phyloP scores from a whole-genome alignment of 371 early-diverging fungal species.

The Mycotypha africana region DNA sequence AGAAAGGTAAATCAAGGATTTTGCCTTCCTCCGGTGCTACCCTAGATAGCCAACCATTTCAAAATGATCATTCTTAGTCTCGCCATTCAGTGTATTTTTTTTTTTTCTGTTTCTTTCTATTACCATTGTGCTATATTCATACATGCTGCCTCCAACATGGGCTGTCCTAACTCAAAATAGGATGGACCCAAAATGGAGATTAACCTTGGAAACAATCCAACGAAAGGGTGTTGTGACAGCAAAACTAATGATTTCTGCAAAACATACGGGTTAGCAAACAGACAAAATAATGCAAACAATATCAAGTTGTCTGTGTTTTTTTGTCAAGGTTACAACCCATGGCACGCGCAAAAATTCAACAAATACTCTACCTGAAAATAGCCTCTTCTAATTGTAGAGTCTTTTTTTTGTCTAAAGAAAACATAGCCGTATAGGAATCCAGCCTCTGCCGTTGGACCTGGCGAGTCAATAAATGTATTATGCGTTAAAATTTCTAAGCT shows the following conservation, averaged over 20 bases:
- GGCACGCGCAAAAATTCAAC: too few species aligned
- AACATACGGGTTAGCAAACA: too few species aligned
- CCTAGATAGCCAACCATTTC: constrained; percentile 12
- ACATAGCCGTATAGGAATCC: constrained; percentile 88
- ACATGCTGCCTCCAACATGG: constrained; percentile 78
- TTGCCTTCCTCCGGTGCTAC: constrained; percentile 22
- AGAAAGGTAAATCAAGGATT: constrained; percentile 66
- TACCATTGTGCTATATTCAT: constrained; percentile 81
- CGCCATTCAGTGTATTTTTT: too few species aligned
- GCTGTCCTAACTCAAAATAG: constrained; percentile 73
- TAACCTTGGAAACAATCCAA: constrained; percentile 79
- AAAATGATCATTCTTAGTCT: too few species aligned
- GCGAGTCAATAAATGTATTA: not conserved
- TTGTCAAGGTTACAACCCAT: too few species aligned
- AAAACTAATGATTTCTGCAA: constrained; percentile 80
- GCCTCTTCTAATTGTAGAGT: constrained; percentile 80
- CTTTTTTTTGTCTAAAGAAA: constrained; percentile 91
- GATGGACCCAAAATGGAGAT: constrained; percentile 73
- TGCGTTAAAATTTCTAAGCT: constrained; percentile 1
- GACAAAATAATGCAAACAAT: too few species aligned
- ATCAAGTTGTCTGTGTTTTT: too few species aligned
- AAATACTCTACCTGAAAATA: constrained; percentile 77
- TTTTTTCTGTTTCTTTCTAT: too few species aligned
- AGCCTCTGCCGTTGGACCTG: constrained; percentile 63
- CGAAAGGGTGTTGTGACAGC: constrained; percentile 83